Evolutionary conservation across 2,329 filamentous ascomycete species (phyloP), one percentile per base, ranked within the genome.

Genomic region (Neofusicoccum laricinum): DNA sequence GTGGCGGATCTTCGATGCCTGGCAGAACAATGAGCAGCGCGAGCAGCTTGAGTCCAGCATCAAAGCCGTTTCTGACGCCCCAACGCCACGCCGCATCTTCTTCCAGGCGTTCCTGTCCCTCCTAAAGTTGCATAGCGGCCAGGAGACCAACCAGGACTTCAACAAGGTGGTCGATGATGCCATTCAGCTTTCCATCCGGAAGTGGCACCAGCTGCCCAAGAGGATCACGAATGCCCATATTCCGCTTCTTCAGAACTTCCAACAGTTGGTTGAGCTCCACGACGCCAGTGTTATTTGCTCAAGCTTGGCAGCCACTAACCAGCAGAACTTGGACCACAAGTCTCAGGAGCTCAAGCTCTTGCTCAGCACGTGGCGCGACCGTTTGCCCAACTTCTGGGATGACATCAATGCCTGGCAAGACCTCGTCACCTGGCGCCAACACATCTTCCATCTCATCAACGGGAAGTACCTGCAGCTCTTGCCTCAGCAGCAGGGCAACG

Each of bases 331-430:
- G 55, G 96, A 99, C 71, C 87, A 89, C 68, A 99, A 99, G 78
- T 97, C 93, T 19, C 91, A 93, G 64, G 96, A 99, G 79, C 85
- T 99, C 2, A 99, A 99, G 79, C 80, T 99, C 61, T 86, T 98
- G 3, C 85, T 99, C 4, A 92, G 92, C 63, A 95, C 94, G 7
- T 99, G 95, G 95, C 88, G 95, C 65, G 95, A 99, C 75, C 87
- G 95, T 55, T 81, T 99, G 61, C 95, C 95, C 1, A 99, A 99
- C 73, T 90, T 97, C 3, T 99, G 95, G 95, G 95, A 99, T 75
- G 95, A 99, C 76, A 99, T 99, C 77, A 97, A 96, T 68, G 92
- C 95, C 43, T 99, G 95, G 95, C 95, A 99, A 76, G 96, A 99
- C 74, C 82, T 99, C 45, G 95, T 99, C n/a, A 99, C 95, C 1